Evolutionary conservation across 1,139 yeast species (phyloP).

Genomic region (Zygotorulaspora mrakii): DNA sequence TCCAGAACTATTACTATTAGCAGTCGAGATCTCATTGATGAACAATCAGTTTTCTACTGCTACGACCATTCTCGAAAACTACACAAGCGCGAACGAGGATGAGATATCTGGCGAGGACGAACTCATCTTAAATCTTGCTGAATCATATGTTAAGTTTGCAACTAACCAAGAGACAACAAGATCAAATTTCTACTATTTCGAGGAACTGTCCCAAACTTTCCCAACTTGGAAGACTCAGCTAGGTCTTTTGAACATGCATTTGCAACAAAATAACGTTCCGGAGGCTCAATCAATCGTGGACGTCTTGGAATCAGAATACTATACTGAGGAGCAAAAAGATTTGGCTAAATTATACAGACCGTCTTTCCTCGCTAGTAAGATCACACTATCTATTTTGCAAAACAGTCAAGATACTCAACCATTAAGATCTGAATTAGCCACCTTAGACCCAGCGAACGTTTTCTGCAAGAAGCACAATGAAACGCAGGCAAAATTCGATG

Average conservation of each 20-base stretch:
- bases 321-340: conserved; percentile 27
- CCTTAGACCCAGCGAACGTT: conserved; percentile 45
- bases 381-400: conserved; percentile 49
- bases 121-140: conserved; percentile 33
- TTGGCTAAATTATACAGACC: conserved; percentile 34
- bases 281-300: conserved; percentile 42
- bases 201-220: conserved; percentile 37
- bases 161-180: conserved; percentile 31
- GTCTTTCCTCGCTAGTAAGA: conserved; percentile 51
- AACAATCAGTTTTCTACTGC: conserved; percentile 28
- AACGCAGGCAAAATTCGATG: conserved; percentile 49
- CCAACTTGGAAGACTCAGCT: conserved; percentile 39
- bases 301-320: conserved; percentile 33
- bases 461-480: conserved; percentile 45
- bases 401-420: conserved; percentile 42
- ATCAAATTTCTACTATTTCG: conserved; percentile 36
- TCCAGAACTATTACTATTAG: conserved; percentile 32
- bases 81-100: conserved; percentile 27
- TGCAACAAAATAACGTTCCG: conserved; percentile 42
- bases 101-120: conserved; percentile 36
- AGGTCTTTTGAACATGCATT: conserved; percentile 39
- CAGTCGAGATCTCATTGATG: conserved; percentile 31
- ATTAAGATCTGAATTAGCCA: conserved; percentile 43
- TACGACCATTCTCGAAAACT: conserved; percentile 30
- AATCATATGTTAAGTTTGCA: conserved; percentile 34